These are phyloP conservation scores for Agrocybe praecox DNA, from an alignment of 768 basidiomycete species.

Conservation along the genomic window DNA sequence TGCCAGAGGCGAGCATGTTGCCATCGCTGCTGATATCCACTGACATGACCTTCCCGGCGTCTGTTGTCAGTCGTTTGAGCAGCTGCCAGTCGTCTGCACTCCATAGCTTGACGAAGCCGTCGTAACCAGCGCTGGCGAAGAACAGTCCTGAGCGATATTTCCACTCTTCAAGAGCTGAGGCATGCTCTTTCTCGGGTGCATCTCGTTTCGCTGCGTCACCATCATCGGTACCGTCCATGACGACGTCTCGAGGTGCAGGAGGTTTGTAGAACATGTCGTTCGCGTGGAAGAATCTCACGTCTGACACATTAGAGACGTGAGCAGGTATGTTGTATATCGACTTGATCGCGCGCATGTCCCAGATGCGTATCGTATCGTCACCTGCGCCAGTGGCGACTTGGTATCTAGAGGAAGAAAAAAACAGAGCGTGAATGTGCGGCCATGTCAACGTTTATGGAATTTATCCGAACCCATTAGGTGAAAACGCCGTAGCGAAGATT, in stretches of 20 bases:
- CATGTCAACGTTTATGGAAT: constrained; percentile 5
- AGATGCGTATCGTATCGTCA: constrained; percentile 97
- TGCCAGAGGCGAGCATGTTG: constrained; percentile 83
- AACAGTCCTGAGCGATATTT: constrained; percentile 87
- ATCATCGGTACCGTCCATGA: constrained; percentile 51
- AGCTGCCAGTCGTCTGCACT: constrained; percentile 98
- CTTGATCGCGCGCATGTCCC: constrained; percentile 94
- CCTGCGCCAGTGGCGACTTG: constrained; percentile 97
- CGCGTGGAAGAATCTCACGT: constrained; percentile 90
- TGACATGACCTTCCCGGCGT: constrained; percentile 98
- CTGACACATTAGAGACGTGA: constrained; percentile 92
- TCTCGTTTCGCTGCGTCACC: constrained; percentile 36
- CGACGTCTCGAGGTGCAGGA: constrained; percentile 38
- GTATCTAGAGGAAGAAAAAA: constrained; percentile 55
- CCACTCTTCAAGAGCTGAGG: constrained; percentile 63
- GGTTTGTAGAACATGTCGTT: constrained; percentile 54
- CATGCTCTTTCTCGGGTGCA: constrained; percentile 35
- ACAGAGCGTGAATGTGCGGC: constrained; percentile 4
- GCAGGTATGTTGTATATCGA: constrained; percentile 97
- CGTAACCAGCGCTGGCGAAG: constrained; percentile 92
- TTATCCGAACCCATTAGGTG: constrained; percentile 86
- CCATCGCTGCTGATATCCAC: constrained; percentile 89
- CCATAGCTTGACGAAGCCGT: constrained; percentile 95
- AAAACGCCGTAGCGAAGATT: constrained; percentile 89
- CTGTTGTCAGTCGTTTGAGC: constrained; percentile 84